phyloP scores from a whole-genome alignment of 495 filamentous ascomycete species.

The Xylaria nigripes region DNA sequence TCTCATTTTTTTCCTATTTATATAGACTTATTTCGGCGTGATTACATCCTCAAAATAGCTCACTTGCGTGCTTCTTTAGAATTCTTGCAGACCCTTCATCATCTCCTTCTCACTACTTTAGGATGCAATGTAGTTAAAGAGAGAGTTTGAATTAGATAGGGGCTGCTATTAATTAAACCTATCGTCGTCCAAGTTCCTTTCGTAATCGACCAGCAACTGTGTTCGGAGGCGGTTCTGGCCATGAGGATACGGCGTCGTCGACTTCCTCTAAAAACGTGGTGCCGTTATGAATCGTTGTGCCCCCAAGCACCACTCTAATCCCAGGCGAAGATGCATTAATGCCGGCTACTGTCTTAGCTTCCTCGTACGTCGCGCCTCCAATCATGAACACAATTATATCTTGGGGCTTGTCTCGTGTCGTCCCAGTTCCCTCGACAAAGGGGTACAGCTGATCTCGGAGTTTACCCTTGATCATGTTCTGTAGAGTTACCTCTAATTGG shows the following conservation, averaged over 20 bases:
- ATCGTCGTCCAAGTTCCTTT: constrained; percentile 51
- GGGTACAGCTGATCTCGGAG: constrained; percentile 80
- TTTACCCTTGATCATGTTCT: constrained; percentile 85
- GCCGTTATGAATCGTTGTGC: constrained; percentile 79
- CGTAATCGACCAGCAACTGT: constrained; percentile 66
- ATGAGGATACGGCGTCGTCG: constrained; percentile 66
- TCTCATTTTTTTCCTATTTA: too few relatives aligned
- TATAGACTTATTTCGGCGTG: too few relatives aligned
- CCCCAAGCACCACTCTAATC: constrained; percentile 77
- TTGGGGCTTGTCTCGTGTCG: constrained; percentile 88
- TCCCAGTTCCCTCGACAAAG: constrained; percentile 77
- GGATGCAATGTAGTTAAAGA: not conserved
- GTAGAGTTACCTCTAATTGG: constrained; percentile 73
- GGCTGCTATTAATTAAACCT: constrained; percentile 6
- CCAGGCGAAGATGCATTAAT: constrained; percentile 88
- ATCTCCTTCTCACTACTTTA: too few relatives aligned
- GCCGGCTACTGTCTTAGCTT: constrained; percentile 87
- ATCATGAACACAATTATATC: constrained; percentile 92
- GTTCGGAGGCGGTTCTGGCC: constrained; percentile 65
- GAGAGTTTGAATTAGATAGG: not conserved
- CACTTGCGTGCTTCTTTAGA: not conserved
- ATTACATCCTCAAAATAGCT: too few relatives aligned
- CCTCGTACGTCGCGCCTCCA: constrained; percentile 89
- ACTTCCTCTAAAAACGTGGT: constrained; percentile 80
- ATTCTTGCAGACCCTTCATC: not conserved